Base-by-base conservation (phyloP, 148 eudicot genomes). In the Amaranthus hypochondriacus region DNA sequence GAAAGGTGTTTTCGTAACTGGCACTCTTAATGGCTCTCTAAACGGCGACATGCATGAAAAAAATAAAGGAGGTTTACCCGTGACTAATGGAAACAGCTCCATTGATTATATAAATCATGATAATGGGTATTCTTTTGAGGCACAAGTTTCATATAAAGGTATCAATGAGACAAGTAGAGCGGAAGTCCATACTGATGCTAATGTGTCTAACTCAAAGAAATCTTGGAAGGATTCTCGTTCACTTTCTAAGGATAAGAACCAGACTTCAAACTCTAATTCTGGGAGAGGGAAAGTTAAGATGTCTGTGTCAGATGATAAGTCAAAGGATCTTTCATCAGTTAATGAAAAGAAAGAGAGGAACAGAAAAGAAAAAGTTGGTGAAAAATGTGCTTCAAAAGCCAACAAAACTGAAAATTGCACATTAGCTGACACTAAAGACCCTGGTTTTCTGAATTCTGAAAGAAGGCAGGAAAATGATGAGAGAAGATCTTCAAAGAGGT, bases 231-330 rank as follows among this genome's bases (percentile, higher is more conserved):
- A 82, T 13, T 78, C 82, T 49, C 77, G 87, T 7, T 86, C 83
- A 9, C 72, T 54, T n/a, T 78, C 81, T 69, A 88, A 80, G 73
- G 89, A 87, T 62, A 86, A 78, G 65, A 80, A 65, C 76, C 74
- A 77, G 60, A 75, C 53, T 57, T 72, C 49, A 49, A 78, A 69
- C 74, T 73, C 85, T 60, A 86, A 82, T 42, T 48, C 70, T 70
- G 89, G 75, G 52, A 86, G 80, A 75, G 83, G 79, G 68, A 84
- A 83, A 49, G 60, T 76, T 64, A 86, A 86, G 75, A 72, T 78
- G 72, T 81, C 84, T 75, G 86, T 85, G 72, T 79, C 83, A 18
- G 50, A 42, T 54, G 68, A 68, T 59, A 82, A 73, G 72, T 56
- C 75, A 65, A 75, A 67, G 63, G 83, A 82, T 77, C 73, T 76